Percentiles rank a stretch among this genome's conserved stretches.
Conservation (phyloP, 768 basidiomycete species). For the Austroboletus festivus region DNA sequence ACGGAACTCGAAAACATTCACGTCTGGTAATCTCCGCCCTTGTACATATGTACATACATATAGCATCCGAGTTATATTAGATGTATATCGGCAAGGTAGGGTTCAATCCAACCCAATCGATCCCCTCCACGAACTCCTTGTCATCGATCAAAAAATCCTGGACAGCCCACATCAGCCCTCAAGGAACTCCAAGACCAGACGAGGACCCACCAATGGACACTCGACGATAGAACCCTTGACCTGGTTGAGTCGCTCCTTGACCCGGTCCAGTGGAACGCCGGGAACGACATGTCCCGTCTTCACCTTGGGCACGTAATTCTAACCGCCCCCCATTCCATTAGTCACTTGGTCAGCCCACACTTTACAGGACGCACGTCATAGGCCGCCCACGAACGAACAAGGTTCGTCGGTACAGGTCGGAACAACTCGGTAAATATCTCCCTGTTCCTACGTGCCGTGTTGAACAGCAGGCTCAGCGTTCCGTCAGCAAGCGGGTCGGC, state of each 20-base stretch:
- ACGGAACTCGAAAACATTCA: too few species aligned
- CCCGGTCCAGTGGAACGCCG: conserved; percentile 57
- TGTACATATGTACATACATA: too few species aligned
- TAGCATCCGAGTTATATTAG: conserved; percentile 26
- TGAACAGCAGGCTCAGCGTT: conserved; percentile 57
- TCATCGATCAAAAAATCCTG: conserved; percentile 87
- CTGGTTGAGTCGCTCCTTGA: conserved; percentile 72
- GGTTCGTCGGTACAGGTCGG: conserved; percentile 80
- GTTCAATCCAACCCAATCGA: conserved; percentile 72
- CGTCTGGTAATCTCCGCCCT: conserved; percentile 28
- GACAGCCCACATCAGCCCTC: conserved; percentile 4
- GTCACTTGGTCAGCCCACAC: conserved; percentile 3
- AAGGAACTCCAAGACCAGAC: neutral
- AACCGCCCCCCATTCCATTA: conserved; percentile 8
- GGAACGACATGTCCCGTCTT: conserved; percentile 81
- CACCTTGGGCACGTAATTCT: conserved; percentile 74
- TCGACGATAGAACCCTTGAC: conserved; percentile 76
- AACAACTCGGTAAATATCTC: conserved; percentile 87
- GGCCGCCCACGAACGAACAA: conserved; percentile 72
- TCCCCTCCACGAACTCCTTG: conserved; percentile 62
- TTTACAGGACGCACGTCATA: conserved; percentile 54
- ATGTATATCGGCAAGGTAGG: conserved; percentile 81
- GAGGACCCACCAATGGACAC: conserved; percentile 59
- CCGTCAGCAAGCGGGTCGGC: conserved; percentile 74
- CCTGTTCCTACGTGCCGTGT: conserved; percentile 75